A percentile compares a stretch with the other conserved stretches of the same genome.
Conservation (phyloP, 2,329 filamentous ascomycete species). For the Pseudocercospora eumusae region DNA sequence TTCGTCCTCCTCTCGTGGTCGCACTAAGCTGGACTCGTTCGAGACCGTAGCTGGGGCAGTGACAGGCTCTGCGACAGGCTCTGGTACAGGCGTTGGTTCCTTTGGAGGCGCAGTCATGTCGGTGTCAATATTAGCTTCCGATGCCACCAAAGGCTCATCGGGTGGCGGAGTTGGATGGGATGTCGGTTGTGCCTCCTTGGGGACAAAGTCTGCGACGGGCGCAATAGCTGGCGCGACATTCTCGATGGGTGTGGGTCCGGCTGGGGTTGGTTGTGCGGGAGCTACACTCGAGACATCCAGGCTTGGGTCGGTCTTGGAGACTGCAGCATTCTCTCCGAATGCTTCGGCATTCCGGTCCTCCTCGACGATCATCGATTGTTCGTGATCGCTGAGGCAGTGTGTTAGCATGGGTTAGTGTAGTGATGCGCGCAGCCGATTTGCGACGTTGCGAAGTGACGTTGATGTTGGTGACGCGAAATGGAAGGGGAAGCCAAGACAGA, state of each 20-base stretch:
- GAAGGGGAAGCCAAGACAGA: background rate
- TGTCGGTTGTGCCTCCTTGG: conserved; percentile 43
- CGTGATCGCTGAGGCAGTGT: conserved; percentile 15
- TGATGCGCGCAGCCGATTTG: conserved; percentile 1
- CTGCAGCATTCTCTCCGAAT: conserved; percentile 27
- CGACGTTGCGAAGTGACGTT: background rate
- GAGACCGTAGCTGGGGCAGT: conserved; percentile 24
- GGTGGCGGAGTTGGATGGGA: conserved; percentile 48
- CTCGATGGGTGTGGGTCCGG: conserved; percentile 42
- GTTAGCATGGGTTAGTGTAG: conserved; percentile 10
- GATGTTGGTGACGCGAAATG: background rate
- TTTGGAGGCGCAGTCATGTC: conserved; percentile 29
- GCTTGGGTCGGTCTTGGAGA: conserved; percentile 27
- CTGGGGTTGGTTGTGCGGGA: conserved; percentile 30
- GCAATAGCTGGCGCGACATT: conserved; percentile 49
- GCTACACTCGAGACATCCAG: conserved; percentile 24
- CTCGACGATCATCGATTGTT: conserved; percentile 22
- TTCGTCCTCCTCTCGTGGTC: conserved; percentile 81
- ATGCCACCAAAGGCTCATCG: conserved; percentile 43
- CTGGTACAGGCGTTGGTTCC: conserved; percentile 16
- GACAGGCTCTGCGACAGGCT: conserved; percentile 12
- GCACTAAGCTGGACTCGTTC: conserved; percentile 60
- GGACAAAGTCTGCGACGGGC: conserved; percentile 46
- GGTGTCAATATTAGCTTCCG: conserved; percentile 34
- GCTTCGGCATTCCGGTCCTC: conserved; percentile 29